A percentile compares a stretch with the other conserved stretches of the same genome.
phyloP scores from a whole-genome alignment of 352 stramenopile genomes.

The Thraustochytrium sp. region DNA sequence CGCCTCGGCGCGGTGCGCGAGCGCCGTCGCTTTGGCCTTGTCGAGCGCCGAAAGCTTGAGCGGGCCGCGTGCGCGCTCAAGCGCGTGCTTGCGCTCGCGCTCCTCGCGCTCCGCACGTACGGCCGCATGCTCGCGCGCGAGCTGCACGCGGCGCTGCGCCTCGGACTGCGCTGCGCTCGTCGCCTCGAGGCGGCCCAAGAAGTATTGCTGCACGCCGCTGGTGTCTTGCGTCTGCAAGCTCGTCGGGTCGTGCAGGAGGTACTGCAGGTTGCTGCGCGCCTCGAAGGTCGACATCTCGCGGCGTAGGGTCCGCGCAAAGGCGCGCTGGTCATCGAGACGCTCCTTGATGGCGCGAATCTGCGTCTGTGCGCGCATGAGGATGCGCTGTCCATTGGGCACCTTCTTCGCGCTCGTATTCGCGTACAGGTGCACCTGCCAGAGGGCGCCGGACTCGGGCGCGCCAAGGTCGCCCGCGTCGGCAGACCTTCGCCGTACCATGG shows the following conservation, averaged over 20 bases:
- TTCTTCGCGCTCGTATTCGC: conserved; percentile 22
- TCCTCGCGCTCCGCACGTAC: neutral
- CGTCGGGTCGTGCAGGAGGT: conserved; percentile 16
- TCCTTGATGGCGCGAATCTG: neutral
- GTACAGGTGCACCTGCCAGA: conserved; percentile 25
- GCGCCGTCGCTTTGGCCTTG: neutral
- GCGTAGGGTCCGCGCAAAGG: neutral
- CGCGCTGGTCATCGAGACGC: neutral
- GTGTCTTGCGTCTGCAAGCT: neutral
- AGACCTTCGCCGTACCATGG: neutral
- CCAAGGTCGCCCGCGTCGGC: neutral
- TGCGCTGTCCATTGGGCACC: neutral
- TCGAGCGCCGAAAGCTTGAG: neutral
- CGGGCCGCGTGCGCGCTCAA: neutral
- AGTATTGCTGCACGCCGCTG: neutral
- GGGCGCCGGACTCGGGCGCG: neutral
- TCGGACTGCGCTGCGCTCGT: neutral
- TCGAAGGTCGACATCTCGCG: conserved; percentile 10
- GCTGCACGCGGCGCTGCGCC: neutral
- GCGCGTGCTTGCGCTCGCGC: neutral
- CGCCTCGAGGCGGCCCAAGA: neutral
- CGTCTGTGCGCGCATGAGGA: conserved; percentile 4
- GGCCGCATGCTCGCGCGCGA: neutral
- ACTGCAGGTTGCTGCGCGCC: neutral
- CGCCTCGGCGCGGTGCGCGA: neutral